Conservation (phyloP, 345 rosid genomes). For the Cardiospermum halicacabum region DNA sequence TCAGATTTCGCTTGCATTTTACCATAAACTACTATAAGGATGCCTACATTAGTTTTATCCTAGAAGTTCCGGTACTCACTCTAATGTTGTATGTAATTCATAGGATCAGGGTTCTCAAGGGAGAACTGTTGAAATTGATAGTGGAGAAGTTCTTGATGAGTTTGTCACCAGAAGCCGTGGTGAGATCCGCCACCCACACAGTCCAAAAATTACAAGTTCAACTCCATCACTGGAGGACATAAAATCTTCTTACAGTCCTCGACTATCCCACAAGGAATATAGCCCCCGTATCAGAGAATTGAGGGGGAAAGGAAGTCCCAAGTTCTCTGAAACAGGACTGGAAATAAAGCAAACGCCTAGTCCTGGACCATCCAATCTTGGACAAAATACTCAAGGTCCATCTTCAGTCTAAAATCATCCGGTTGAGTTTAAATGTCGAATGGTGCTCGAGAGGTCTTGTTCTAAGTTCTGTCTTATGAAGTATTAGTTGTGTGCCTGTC, state of each 20-base stretch:
- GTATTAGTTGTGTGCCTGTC: constrained; percentile 12
- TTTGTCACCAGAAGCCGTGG: constrained; percentile 70
- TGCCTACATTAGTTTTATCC: neutral
- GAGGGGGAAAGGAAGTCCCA: constrained; percentile 25
- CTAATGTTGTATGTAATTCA: constrained; percentile 11
- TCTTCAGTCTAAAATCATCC: constrained; percentile 26
- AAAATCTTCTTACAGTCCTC: constrained; percentile 41
- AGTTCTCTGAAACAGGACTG: constrained; percentile 23
- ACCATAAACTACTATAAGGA: neutral
- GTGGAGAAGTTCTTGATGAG: constrained; percentile 61
- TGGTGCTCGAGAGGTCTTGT: constrained; percentile 48
- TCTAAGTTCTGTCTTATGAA: constrained; percentile 14
- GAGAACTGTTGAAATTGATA: constrained; percentile 31
- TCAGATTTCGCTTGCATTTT: neutral
- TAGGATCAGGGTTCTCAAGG: constrained; percentile 42
- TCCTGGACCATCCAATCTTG: constrained; percentile 49
- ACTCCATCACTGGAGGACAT: constrained; percentile 33
- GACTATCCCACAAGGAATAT: constrained; percentile 25
- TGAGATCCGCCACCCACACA: constrained; percentile 49
- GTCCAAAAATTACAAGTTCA: constrained; percentile 55
- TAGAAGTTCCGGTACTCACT: constrained; percentile 6
- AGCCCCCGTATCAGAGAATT: constrained; percentile 38
- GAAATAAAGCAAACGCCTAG: constrained; percentile 37
- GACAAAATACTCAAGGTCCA: constrained; percentile 29
- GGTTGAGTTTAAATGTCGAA: constrained; percentile 21